phyloP scores from a whole-genome alignment of 1,284 basidiomycete species.

The Pterulicium gracile region DNA sequence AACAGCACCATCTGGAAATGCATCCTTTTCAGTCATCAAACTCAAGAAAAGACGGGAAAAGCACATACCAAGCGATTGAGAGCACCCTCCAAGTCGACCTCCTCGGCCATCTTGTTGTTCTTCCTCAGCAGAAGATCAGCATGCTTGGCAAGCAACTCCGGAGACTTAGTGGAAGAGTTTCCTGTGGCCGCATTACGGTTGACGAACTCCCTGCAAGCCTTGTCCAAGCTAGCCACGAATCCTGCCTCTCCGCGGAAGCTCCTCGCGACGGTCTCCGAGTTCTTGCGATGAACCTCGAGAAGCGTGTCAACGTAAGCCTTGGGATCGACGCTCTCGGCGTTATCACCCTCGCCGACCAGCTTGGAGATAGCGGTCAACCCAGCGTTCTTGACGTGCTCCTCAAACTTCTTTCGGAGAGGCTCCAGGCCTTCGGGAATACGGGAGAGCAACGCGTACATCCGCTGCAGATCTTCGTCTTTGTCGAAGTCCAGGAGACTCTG shows the following conservation, averaged over 20 bases:
- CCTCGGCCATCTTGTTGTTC: slow-evolving; percentile 93
- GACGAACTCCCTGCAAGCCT: slow-evolving; percentile 94
- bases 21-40: slow-evolving; percentile 6
- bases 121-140: slow-evolving; percentile 88
- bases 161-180: slow-evolving; percentile 77
- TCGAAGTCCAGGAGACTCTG: slow-evolving; percentile 88
- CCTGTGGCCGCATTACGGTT: slow-evolving; percentile 91
- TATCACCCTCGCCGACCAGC: slow-evolving; percentile 60
- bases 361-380: slow-evolving; percentile 82
- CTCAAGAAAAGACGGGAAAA: slow-evolving; percentile 2
- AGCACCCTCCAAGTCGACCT: slow-evolving; percentile 82
- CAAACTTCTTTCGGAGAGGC: slow-evolving; percentile 87
- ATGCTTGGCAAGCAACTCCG: slow-evolving; percentile 92
- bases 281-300: slow-evolving; percentile 87
- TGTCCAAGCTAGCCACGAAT: slow-evolving; percentile 90
- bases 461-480: slow-evolving; percentile 85
- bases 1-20: slow-evolving; percentile 86
- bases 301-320: slow-evolving; percentile 93
- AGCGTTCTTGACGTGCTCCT: slow-evolving; percentile 87
- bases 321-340: slow-evolving; percentile 63
- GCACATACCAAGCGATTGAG: slow-evolving; percentile 79
- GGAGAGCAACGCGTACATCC: slow-evolving; percentile 90
- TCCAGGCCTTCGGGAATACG: slow-evolving; percentile 89
- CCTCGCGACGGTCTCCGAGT: slow-evolving; percentile 81
- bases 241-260: slow-evolving; percentile 93